These are phyloP conservation scores for Scortechinia acanthostroma DNA, from an alignment of 2,329 filamentous ascomycete genomes.

Conservation along the genomic window DNA sequence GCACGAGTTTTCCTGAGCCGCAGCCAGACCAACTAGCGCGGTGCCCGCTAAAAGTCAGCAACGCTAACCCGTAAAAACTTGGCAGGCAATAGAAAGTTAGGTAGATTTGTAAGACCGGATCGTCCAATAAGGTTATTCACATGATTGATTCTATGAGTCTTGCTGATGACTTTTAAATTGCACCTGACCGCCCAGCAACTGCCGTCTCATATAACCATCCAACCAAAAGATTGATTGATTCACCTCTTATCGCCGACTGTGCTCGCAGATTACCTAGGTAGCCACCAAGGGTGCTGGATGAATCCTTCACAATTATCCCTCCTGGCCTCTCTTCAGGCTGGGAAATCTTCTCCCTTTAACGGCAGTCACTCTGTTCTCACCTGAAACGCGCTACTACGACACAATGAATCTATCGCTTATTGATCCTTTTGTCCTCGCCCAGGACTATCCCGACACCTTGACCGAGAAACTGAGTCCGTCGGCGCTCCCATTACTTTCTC, in stretches of 20 bases:
- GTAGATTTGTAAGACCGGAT: no score
- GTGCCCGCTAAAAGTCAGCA: no score
- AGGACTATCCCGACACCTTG: slow-evolving; percentile 85
- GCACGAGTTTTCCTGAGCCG: not conserved
- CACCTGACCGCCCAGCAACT: not conserved
- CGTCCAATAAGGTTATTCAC: no score
- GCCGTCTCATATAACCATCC: no score
- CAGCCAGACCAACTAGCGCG: no score
- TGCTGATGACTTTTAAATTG: no score
- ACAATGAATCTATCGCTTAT: not conserved
- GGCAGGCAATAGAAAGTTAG: no score
- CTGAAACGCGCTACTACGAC: not conserved
- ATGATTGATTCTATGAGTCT: no score
- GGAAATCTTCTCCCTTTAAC: not conserved
- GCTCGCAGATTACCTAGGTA: no score
- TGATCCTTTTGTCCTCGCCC: slow-evolving; percentile 24
- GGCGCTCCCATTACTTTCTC: not conserved
- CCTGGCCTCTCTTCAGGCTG: not conserved
- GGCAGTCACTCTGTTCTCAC: not conserved
- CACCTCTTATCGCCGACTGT: no score
- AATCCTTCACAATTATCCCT: not conserved
- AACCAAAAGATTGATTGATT: no score
- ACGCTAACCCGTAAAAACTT: no score
- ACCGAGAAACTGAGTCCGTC: slow-evolving; percentile 76
- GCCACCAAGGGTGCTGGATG: not conserved